Evolutionary conservation across 179 eudicot species (phyloP).

Genomic region (Pouteria campechiana): DNA sequence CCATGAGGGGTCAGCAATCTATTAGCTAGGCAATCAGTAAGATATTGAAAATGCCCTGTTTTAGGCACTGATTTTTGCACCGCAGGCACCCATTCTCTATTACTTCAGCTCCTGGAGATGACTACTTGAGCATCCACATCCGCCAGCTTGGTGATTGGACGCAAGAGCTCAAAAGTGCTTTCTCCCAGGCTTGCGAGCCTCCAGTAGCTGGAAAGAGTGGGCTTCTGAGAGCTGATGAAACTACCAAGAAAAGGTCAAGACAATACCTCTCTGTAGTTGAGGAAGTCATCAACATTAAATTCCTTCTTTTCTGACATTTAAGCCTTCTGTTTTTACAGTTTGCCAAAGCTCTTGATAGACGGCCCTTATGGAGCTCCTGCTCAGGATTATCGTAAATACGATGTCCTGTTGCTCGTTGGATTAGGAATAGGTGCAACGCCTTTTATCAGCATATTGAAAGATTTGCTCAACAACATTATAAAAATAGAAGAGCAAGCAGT

Average conservation of each 20-base stretch:
- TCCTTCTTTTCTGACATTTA: conserved; percentile 2
- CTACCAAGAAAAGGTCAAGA: conserved; percentile 66
- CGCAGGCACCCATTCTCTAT: conserved; percentile 98
- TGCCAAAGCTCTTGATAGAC: conserved; percentile 86
- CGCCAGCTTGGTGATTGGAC: conserved; percentile 96
- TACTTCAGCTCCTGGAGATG: conserved; percentile 92
- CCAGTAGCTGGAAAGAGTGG: conserved; percentile 83
- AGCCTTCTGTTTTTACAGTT: conserved; percentile 33
- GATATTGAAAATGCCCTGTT: no score
- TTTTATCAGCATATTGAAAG: conserved; percentile 91
- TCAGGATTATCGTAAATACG: conserved; percentile 84
- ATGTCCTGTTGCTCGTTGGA: conserved; percentile 85
- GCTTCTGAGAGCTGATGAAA: conserved; percentile 88
- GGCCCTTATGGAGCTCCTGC: conserved; percentile 99
- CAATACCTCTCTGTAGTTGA: background rate
- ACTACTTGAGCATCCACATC: conserved; percentile 80
- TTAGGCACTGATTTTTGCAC: conserved; percentile 5
- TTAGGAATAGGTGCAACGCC: conserved; percentile 99
- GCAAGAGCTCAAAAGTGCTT: conserved; percentile 60
- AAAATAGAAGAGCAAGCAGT: conserved; percentile 79
- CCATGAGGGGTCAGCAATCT: no score
- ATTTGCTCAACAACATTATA: conserved; percentile 78
- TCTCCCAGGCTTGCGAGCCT: conserved; percentile 63
- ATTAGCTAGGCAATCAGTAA: no score
- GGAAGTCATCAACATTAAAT: background rate